Base-by-base conservation (phyloP, 2,329 filamentous ascomycete genomes). In the Penicillium sclerotigenum region DNA sequence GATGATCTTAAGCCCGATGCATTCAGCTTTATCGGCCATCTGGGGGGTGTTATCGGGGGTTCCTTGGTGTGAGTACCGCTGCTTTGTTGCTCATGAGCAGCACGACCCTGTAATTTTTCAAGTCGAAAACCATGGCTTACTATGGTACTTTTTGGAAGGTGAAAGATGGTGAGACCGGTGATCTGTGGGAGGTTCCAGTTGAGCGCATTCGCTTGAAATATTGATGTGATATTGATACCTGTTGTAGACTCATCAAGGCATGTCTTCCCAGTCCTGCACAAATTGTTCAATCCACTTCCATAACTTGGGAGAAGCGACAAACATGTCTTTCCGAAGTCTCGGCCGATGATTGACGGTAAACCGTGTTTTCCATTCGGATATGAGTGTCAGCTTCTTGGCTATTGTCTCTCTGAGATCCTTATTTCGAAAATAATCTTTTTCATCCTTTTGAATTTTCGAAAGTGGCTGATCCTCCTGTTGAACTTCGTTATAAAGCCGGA, bases 231-330 rank as follows among this genome's bases (percentile, higher is more conserved):
- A n/a, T n/a, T n/a, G n/a, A n/a, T n/a, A n/a, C n/a, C n/a, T n/a
- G n/a, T n/a, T n/a, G n/a, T n/a, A n/a, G n/a, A n/a, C 29, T n/a
- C 34, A 11, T 54, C 16, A 54, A 43, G 24, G 16, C 36, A 52
- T 48, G 14, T 34, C 45, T 41, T 59, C 46, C 61, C 56, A 64
- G 31, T 63, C 60, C 16, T 57, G 43, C 31, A 59, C 37, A 43
- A 51, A 65, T 43, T 20, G 31, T 45, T 58, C 29, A 50, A 65
- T 57, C 63, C 56, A 64, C 37, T 61, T 65, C 61, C 56, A 65
- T 48, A 63, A 46, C n/a, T 52, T 47, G 3, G 61, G 46, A 45
- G 56, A 57, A 45, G 64, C 34, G 14, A 63, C 29, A 56, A 64
- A 66, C 51, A 63, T 57, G 22, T 62, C 46, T 37, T 57, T 55